Evolutionary conservation across 495 filamentous ascomycete genomes (phyloP).

Genomic region (Antarctomyces pellizariae): DNA sequence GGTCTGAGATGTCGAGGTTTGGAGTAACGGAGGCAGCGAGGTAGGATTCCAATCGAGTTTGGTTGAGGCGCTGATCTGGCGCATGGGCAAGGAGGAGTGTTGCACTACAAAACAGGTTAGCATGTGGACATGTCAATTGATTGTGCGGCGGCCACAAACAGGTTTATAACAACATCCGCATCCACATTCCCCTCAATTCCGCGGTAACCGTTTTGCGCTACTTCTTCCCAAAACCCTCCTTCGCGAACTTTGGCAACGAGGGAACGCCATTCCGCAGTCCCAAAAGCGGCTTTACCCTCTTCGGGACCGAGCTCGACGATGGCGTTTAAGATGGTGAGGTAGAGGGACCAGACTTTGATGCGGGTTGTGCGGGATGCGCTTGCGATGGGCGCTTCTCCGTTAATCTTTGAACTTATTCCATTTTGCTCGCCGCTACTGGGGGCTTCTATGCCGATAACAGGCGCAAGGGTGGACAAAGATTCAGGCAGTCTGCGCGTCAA

Average conservation of each 20-base stretch:
- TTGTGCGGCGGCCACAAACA: conserved; percentile 30
- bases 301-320: conserved; percentile 73
- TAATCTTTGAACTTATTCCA: conserved; percentile 9
- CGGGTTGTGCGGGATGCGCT: conserved; percentile 49
- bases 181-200: conserved; percentile 78
- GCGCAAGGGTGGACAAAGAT: conserved; percentile 58
- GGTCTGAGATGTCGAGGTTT: conserved; percentile 39
- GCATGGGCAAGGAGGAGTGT: conserved; percentile 75
- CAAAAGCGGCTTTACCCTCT: conserved; percentile 72
- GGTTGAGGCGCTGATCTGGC: conserved; percentile 56
- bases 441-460: conserved; percentile 36
- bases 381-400: conserved; percentile 39
- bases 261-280: conserved; percentile 56
- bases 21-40: conserved; percentile 54
- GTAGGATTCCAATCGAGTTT: conserved; percentile 73
- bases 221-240: conserved; percentile 80
- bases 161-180: conserved; percentile 77
- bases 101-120: conserved; percentile 25
- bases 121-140: conserved; percentile 1
- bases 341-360: conserved; percentile 93
- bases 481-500: conserved; percentile 80
- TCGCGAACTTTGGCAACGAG: conserved; percentile 61
- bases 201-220: conserved; percentile 63
- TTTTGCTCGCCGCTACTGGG: conserved; percentile 17
- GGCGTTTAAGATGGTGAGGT: conserved; percentile 77